Base-by-base conservation (phyloP, 352 stramenopile species). In the Phytopythium sindhum region DNA sequence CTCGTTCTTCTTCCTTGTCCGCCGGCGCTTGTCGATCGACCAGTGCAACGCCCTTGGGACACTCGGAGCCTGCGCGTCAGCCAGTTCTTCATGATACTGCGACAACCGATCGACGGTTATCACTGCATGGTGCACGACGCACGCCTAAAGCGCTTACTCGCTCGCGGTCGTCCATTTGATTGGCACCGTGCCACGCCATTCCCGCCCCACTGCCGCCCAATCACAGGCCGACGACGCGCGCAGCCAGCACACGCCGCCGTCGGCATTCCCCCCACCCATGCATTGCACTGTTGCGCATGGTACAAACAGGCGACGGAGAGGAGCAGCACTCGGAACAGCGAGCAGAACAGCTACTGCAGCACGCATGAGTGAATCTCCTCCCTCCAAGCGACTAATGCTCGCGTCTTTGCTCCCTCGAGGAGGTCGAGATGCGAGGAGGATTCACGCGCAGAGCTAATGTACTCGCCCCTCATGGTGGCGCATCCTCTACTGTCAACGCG, bases 281-380 rank as follows among this genome's bases (percentile, higher is more conserved):
- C 7, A 39, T 39, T 10, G 33, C 33, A 11, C 33, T 39, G 33
- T 39, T 39, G 33, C 10, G 33, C 3, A 15, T n/a, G 12, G 39
- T n/a, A 15, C 39, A 45, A 45, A 15, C 7, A n/a, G 14, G 14
- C 17, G 2, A 21, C 39, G 12, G 39, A n/a, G 39, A 45, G 15
- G 39, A 45, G 39, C 39, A 2, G 39, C 39, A 19, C 39, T 45
- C 39, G 39, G 6, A 10, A 45, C 39, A 45, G 12, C 39, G 17
- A 45, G 5, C 39, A 45, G 39, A 45, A 45, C 39, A 45, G 45
- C n/a, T n/a, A n/a, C n/a, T n/a, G n/a, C n/a, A n/a, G n/a, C 44
- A 10, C n/a, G 45, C 21, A n/a, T 29, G 45, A 26, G 45, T 53
- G 45, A 53, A 53, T 53, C 45, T 53, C 45, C n/a, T n/a, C n/a